Evolutionary conservation across 2,329 filamentous ascomycete species (phyloP).

Genomic region (Cordyceps tenuipes): DNA sequence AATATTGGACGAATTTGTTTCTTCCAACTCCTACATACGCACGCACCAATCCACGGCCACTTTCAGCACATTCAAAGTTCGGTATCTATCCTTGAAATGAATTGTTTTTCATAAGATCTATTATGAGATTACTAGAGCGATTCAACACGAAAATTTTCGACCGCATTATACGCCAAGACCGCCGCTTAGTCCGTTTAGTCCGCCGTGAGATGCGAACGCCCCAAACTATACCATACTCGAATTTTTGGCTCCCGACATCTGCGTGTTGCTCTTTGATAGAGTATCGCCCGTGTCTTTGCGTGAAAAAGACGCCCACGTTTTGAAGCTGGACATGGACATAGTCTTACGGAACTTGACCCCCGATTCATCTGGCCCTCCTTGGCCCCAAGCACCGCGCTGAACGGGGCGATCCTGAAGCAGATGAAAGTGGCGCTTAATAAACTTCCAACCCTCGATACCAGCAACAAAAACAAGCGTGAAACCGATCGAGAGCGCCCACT

Average conservation of each 20-base stretch:
- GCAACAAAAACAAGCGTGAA: constrained; percentile 56
- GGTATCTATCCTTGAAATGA: not conserved
- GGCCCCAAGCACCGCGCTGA: constrained; percentile 41
- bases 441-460: constrained; percentile 66
- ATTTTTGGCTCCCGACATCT: constrained; percentile 1
- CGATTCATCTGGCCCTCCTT: constrained; percentile 41
- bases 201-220: too few relatives aligned
- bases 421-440: constrained; percentile 49
- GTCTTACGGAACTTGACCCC: constrained; percentile 38
- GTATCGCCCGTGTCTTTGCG: constrained; percentile 34
- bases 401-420: constrained; percentile 46
- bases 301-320: constrained; percentile 36
- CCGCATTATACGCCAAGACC: not conserved
- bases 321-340: constrained; percentile 45
- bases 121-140: not conserved
- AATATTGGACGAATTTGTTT: not conserved
- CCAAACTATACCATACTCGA: constrained; percentile 3
- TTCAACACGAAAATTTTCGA: not conserved
- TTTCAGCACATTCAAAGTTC: not conserved
- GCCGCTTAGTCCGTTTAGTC: too few relatives aligned
- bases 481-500: constrained; percentile 62
- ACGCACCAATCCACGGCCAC: not conserved
- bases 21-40: not conserved
- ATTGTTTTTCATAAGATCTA: not conserved
- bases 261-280: constrained; percentile 8